phyloP scores from a whole-genome alignment of 176 grass and related monocot species.

The Dactylis glomerata region DNA sequence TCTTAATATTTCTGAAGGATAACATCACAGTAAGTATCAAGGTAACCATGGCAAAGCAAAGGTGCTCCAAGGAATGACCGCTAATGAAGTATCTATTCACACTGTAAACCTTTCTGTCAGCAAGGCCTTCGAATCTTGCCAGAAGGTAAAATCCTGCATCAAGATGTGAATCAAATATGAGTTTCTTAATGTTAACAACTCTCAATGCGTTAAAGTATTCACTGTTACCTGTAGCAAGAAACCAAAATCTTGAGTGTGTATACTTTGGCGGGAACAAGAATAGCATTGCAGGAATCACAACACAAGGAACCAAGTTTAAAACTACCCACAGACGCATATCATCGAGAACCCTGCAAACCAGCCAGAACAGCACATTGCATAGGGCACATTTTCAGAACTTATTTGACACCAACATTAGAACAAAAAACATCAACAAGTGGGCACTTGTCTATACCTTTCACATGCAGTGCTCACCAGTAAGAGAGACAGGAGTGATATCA shows the following conservation, averaged over 20 bases:
- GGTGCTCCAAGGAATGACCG: slow-evolving; percentile 92
- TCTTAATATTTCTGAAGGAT: slow-evolving; percentile 91
- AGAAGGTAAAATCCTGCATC: slow-evolving; percentile 81
- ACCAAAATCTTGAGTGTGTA: slow-evolving; percentile 96
- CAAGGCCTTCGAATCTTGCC: slow-evolving; percentile 86
- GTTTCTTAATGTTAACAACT: neutral
- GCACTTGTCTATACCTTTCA: slow-evolving; percentile 67
- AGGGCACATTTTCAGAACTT: slow-evolving; percentile 25
- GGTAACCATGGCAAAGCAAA: slow-evolving; percentile 83
- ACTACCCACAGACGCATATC: slow-evolving; percentile 92
- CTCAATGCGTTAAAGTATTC: neutral
- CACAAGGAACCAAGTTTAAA: slow-evolving; percentile 71
- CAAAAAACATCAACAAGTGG: slow-evolving; percentile 10
- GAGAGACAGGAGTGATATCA: slow-evolving; percentile 69
- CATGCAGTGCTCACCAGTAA: slow-evolving; percentile 73
- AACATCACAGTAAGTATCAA: slow-evolving; percentile 87
- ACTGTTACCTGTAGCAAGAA: slow-evolving; percentile 80
- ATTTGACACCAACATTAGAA: slow-evolving; percentile 20
- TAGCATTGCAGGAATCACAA: slow-evolving; percentile 81
- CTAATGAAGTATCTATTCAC: slow-evolving; percentile 87
- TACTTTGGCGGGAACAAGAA: slow-evolving; percentile 93
- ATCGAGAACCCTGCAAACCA: slow-evolving; percentile 84
- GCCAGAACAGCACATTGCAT: slow-evolving; percentile 31
- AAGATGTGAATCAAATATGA: slow-evolving; percentile 19
- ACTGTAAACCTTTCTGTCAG: slow-evolving; percentile 88